Conservation (phyloP, 176 grass and related monocot species). For the Aegilops tauschii region DNA sequence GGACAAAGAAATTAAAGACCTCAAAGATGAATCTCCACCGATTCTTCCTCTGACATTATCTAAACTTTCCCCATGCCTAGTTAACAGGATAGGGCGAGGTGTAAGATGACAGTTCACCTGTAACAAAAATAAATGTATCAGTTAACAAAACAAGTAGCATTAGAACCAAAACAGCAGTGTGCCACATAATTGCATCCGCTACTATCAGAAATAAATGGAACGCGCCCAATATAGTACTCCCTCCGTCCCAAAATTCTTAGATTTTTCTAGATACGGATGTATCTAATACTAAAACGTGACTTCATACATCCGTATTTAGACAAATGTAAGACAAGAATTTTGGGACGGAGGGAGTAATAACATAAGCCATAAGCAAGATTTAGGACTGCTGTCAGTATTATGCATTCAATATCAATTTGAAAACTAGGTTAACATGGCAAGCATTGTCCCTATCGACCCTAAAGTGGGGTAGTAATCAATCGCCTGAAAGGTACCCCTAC, state of each 20-base stretch:
- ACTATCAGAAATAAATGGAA: background rate
- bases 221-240: background rate
- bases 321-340: too few relatives aligned
- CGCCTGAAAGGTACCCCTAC: background rate
- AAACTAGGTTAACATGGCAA: slow-evolving; percentile 2
- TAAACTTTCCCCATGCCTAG: slow-evolving; percentile 93
- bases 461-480: background rate
- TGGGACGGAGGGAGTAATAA: background rate
- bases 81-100: slow-evolving; percentile 95
- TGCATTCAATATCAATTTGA: slow-evolving; percentile 1
- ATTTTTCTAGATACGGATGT: too few relatives aligned
- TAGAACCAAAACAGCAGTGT: background rate
- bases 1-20: slow-evolving; percentile 51
- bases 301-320: too few relatives aligned
- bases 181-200: background rate
- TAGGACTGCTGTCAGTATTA: background rate
- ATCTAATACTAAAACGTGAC: too few relatives aligned
- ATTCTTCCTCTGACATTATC: slow-evolving; percentile 94
- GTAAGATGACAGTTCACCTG: slow-evolving; percentile 98
- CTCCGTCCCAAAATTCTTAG: too few relatives aligned
- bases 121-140: slow-evolving; percentile 31
- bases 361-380: background rate
- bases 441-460: background rate
- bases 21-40: slow-evolving; percentile 89
- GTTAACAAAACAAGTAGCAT: slow-evolving; percentile 11